A percentile compares a stretch with the other conserved stretches of the same genome.
phyloP scores from a whole-genome alignment of 2,329 filamentous ascomycete genomes.

The Alternaria burnsii region DNA sequence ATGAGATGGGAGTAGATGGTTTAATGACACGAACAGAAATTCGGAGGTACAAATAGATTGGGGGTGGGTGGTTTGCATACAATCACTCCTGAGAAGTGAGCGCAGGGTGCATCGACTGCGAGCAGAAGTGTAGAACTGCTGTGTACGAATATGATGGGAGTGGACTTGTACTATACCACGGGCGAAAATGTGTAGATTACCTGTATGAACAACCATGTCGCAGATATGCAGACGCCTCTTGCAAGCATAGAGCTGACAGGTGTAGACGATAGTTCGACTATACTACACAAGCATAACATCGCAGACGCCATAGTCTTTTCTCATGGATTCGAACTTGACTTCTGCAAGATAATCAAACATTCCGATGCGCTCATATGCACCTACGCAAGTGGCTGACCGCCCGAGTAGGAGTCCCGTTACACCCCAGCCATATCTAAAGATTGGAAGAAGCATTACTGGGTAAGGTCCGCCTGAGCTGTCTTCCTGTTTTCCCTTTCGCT shows the following conservation, averaged over 20 bases:
- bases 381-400: neutral
- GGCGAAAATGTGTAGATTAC: neutral
- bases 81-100: neutral
- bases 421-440: neutral
- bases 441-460: neutral
- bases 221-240: neutral
- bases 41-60: neutral
- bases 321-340: neutral
- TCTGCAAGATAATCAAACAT: neutral
- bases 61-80: neutral
- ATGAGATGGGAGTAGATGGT: constrained; percentile 37
- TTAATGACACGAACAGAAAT: too few species aligned
- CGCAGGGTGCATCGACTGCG: too few species aligned
- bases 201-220: neutral
- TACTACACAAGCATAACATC: neutral
- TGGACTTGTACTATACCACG: constrained; percentile 7
- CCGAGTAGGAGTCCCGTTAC: neutral
- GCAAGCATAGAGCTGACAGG: neutral
- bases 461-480: neutral
- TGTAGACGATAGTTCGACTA: neutral
- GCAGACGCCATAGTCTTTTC: neutral
- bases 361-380: neutral
- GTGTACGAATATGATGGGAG: constrained; percentile 10
- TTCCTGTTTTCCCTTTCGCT: neutral
- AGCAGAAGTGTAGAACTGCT: neutral